A percentile compares a stretch with the other conserved stretches of the same genome.
phyloP scores from a whole-genome alignment of 768 basidiomycete genomes.

The Leccinum rimulosum region DNA sequence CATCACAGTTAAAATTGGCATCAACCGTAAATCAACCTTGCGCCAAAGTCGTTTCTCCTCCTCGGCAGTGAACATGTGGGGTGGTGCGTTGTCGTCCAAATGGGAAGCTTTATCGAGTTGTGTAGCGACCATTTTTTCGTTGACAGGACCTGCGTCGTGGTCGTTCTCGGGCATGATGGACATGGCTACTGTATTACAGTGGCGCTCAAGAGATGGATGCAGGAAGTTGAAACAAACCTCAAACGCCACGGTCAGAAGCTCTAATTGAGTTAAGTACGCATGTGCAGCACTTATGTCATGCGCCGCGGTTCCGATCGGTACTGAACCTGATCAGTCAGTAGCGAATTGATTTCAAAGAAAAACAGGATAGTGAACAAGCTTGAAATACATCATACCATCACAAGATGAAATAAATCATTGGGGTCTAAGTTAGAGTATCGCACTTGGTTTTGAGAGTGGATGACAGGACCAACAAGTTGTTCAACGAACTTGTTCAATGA shows the following conservation, averaged over 20 bases:
- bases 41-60: slow-evolving; percentile 54
- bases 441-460: not conserved
- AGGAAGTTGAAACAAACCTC: not conserved
- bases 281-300: not conserved
- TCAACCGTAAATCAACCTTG: slow-evolving; percentile 56
- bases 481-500: not conserved
- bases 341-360: not conserved
- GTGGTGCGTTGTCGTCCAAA: not conserved
- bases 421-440: not conserved
- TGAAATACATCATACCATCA: not conserved
- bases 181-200: not conserved
- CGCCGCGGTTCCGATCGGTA: not conserved
- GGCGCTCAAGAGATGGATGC: not conserved
- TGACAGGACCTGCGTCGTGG: not conserved
- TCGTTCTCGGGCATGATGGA: not conserved
- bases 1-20: slow-evolving; percentile 58
- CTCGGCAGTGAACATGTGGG: slow-evolving; percentile 23
- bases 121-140: not conserved
- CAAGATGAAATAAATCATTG: not conserved
- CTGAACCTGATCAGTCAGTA: not conserved
- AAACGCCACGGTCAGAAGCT: not conserved
- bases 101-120: not conserved
- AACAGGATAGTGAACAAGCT: not conserved
- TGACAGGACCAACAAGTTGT: not conserved
- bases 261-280: not conserved